A percentile compares a stretch with the other conserved stretches of the same genome.
These are phyloP conservation scores for Pyricularia sp. DNA, from an alignment of 2,329 filamentous ascomycete species.

Conservation along the genomic window DNA sequence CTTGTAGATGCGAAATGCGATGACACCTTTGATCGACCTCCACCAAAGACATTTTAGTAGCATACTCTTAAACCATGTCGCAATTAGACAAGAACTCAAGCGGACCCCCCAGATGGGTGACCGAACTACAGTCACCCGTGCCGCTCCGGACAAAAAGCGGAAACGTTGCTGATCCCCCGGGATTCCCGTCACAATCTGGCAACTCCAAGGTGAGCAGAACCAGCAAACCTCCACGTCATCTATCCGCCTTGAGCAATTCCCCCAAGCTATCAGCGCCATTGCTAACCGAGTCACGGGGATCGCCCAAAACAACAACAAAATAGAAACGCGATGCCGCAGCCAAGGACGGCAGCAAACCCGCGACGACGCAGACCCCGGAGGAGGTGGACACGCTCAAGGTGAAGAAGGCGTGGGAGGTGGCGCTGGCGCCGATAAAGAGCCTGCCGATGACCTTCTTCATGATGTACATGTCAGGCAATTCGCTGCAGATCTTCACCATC, in stretches of 20 bases:
- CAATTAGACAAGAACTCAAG: slow-evolving; percentile 10
- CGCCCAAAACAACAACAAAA: not conserved
- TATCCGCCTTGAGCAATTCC: not conserved
- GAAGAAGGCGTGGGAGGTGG: slow-evolving; percentile 98
- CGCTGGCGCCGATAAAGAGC: slow-evolving; percentile 84
- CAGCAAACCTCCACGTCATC: not conserved
- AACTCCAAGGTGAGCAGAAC: slow-evolving; percentile 44
- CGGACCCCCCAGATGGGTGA: slow-evolving; percentile 66
- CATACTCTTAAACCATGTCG: slow-evolving; percentile 15
- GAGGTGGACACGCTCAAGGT: slow-evolving; percentile 95
- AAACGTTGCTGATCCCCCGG: slow-evolving; percentile 75
- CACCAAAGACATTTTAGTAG: not conserved
- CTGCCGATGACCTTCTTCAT: slow-evolving; percentile 98
- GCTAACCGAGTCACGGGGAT: not conserved
- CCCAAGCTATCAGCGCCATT: not conserved
- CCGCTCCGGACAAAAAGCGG: slow-evolving; percentile 54
- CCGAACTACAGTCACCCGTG: slow-evolving; percentile 66
- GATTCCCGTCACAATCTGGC: slow-evolving; percentile 53
- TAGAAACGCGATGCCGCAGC: slow-evolving; percentile 35
- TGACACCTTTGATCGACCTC: not conserved
- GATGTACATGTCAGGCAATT: slow-evolving; percentile 99
- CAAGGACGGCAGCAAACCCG: slow-evolving; percentile 35
- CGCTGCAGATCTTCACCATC: slow-evolving; percentile 96
- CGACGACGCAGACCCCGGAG: slow-evolving; percentile 53
- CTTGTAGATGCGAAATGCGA: not conserved